Evolutionary conservation across 2,329 filamentous ascomycete genomes (phyloP).

Genomic region (Immersiporthe knoxdaviesiana): DNA sequence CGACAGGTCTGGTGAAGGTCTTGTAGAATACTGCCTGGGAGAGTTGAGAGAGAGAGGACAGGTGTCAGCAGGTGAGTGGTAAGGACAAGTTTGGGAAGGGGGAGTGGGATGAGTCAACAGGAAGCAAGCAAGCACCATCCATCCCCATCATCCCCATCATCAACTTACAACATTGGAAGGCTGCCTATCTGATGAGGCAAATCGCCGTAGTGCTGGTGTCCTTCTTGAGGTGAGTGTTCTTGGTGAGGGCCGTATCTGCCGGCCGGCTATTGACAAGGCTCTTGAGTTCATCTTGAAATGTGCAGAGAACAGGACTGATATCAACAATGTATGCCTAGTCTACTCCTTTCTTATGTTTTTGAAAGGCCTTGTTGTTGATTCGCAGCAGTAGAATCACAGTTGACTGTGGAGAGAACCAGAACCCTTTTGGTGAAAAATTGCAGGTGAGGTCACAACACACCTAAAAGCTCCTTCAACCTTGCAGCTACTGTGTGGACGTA

Average conservation of each 20-base stretch:
- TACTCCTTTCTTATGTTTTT: neutral
- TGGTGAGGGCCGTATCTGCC: constrained; percentile 20
- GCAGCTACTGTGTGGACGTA: no score
- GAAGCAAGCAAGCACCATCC: neutral
- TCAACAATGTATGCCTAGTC: no score
- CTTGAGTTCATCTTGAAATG: constrained; percentile 21
- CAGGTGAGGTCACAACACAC: neutral
- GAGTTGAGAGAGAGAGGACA: constrained; percentile 6
- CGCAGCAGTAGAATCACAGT: neutral
- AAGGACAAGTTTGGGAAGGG: neutral
- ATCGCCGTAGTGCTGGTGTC: constrained; percentile 23
- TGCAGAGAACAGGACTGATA: neutral
- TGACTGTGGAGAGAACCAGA: neutral
- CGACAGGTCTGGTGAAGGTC: constrained; percentile 72
- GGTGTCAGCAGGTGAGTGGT: constrained; percentile 13
- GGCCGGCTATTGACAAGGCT: constrained; percentile 21
- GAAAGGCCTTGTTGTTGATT: neutral
- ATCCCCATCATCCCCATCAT: neutral
- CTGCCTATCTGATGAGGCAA: constrained; percentile 33
- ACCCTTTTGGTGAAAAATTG: constrained; percentile 6
- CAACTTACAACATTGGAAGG: constrained; percentile 25
- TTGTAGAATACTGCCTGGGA: constrained; percentile 70
- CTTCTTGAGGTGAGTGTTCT: neutral
- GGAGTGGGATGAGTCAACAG: constrained; percentile 1
- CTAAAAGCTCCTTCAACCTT: neutral